Evolutionary conservation across 2,329 filamentous ascomycete genomes (phyloP).

Genomic region (Aspergillus clavatus): DNA sequence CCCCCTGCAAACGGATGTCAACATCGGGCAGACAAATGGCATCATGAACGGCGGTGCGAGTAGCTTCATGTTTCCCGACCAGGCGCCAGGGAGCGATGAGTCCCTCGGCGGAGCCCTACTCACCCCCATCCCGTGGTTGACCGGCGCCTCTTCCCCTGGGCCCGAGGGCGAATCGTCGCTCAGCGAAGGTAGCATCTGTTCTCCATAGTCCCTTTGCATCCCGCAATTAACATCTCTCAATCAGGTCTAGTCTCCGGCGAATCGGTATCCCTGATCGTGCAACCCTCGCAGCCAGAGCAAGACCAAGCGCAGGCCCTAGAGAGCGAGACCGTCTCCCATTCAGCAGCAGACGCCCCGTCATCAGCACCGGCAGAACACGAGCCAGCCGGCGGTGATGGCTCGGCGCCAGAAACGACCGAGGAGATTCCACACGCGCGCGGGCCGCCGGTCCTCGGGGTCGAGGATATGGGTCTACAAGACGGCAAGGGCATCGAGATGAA

Average conservation of each 20-base stretch:
- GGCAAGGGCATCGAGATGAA: constrained; percentile 44
- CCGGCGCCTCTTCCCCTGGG: constrained; percentile 29
- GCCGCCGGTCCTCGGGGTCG: constrained; percentile 76
- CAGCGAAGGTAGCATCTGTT: constrained; percentile 14
- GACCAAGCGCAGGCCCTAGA: constrained; percentile 4
- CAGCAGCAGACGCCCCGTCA: neutral
- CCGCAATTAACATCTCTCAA: too few species aligned
- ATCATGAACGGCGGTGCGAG: constrained; percentile 35
- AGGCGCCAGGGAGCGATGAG: constrained; percentile 71
- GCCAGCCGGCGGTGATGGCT: constrained; percentile 16
- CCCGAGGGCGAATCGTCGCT: constrained; percentile 15
- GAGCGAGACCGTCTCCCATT: constrained; percentile 1
- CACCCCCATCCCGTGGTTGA: constrained; percentile 90
- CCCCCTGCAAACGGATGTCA: constrained; percentile 56
- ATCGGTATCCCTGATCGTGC: neutral
- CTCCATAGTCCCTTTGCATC: too few species aligned
- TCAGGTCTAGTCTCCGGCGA: neutral
- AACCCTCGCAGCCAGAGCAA: constrained; percentile 1
- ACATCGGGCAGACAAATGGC: constrained; percentile 51
- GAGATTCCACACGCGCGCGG: constrained; percentile 73
- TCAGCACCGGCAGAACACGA: constrained; percentile 15
- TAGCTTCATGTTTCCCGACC: constrained; percentile 33
- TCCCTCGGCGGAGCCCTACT: constrained; percentile 83
- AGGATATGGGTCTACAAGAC: constrained; percentile 75
- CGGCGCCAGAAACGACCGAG: constrained; percentile 51